Conservation (phyloP, 1,284 basidiomycete species). For the Melampsora medusae region DNA sequence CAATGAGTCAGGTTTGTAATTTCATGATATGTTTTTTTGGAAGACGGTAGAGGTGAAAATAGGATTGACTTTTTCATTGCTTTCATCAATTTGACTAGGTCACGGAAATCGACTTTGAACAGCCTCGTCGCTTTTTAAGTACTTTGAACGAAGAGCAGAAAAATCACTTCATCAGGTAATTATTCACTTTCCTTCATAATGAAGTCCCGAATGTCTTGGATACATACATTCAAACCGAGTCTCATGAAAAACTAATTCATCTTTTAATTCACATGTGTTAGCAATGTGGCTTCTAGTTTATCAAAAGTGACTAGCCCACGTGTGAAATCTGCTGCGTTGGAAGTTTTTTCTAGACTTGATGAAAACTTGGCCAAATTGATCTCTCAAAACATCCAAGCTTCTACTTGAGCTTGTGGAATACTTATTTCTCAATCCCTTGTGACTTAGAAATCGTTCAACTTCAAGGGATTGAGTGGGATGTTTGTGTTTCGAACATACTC, state of each 20-base stretch:
- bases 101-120: slow-evolving; percentile 74
- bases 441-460: too few species aligned
- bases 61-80: background rate
- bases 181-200: too few species aligned
- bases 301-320: background rate
- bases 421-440: too few species aligned
- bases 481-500: too few species aligned
- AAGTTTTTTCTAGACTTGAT: background rate
- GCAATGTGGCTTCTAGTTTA: background rate
- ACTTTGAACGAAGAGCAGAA: too few species aligned
- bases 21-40: background rate
- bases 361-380: background rate
- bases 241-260: too few species aligned
- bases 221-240: too few species aligned
- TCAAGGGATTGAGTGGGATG: too few species aligned
- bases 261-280: background rate
- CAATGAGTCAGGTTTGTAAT: slow-evolving; percentile 16
- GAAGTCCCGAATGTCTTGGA: too few species aligned
- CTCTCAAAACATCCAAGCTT: background rate
- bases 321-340: background rate
- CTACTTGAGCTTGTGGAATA: background rate
- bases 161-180: too few species aligned
- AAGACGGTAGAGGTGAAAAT: background rate
- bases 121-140: slow-evolving; percentile 70
- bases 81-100: background rate